phyloP scores from a whole-genome alignment of 768 basidiomycete genomes.

The Cystobasidium ongulense region DNA sequence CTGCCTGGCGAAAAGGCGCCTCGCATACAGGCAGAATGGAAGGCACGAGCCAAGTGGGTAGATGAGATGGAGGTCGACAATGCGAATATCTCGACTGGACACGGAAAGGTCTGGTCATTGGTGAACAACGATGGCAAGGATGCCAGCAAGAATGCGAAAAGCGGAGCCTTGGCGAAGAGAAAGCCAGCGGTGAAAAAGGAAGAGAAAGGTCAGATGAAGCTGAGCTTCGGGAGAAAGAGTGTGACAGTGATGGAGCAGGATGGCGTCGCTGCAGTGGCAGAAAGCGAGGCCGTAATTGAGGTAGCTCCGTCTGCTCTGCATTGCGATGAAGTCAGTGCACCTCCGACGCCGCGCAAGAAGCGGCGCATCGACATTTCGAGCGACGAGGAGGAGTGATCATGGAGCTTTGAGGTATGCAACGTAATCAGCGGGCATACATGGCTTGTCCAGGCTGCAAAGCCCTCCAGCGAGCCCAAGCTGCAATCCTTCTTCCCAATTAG shows the following conservation, averaged over 20 bases:
- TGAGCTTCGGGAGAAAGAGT: conserved; percentile 8
- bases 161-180: neutral
- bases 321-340: too few species aligned
- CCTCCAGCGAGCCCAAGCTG: too few species aligned
- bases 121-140: conserved; percentile 18
- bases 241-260: neutral
- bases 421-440: too few species aligned
- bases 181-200: neutral
- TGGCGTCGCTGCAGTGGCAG: neutral
- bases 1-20: conserved; percentile 4
- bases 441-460: too few species aligned
- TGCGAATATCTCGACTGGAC: conserved; percentile 30
- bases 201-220: neutral
- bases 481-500: neutral
- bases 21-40: neutral
- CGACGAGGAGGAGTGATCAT: conserved; percentile 7
- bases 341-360: conserved; percentile 12
- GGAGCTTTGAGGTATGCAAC: neutral
- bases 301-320: too few species aligned
- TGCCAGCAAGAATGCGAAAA: conserved; percentile 3
- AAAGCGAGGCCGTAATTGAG: neutral
- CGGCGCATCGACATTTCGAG: conserved; percentile 1
- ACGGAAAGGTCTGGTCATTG: conserved; percentile 15
- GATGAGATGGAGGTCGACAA: neutral
- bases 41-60: conserved; percentile 15